Evolutionary conservation across 192 early-diverging fungal genomes (phyloP), one percentile per base, ranked within the genome.

Genomic region (Coemansia sp.): DNA sequence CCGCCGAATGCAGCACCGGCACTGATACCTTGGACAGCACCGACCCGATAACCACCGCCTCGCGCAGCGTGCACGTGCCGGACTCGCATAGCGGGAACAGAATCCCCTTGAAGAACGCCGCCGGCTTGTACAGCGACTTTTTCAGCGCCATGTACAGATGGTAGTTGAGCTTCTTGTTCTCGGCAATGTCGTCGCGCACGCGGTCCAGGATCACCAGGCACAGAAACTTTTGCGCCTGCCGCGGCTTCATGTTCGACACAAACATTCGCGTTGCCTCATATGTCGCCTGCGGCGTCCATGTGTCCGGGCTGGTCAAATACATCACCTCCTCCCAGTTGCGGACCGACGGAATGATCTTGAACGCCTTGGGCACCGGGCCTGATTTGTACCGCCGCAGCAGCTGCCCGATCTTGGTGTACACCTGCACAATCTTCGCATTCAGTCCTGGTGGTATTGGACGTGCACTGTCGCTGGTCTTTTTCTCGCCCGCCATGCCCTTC

Each of bases 271-370:
- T 95, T 5, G 96, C 96, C 74, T 94, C 87, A 73, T 94, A 97
- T 11, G 85, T 87, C 2, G 96, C 96, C 58, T 97, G 88, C n/a
- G 95, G 89, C 7, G 96, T 94, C 96, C 96, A 99, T 30, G 83
- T 80, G 26, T 89, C 86, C 0, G 96, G 96, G 17, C 77, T 79
- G 2, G 96, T 99, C 34, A 97, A 75, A 62, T 89, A 92, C 53
- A 99, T 66, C 29, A 99, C 84, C 64, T 99, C 91, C 68, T 99
- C 94, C 96, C 96, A 99, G 81, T 99, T 90, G 32, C 83, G 77
- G 35, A 99, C 81, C 5, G 90, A 87, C 5, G 96, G 94, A 39
- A 97, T 92, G 52, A 99, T 95, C 79, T 99, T 99, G 85, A 99
- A 99, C 14, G 93, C 89, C 75, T 99, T 97, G 46, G 97, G 97